A percentile compares a stretch with the other conserved stretches of the same genome.
These are phyloP conservation scores for Firmiana major DNA, from an alignment of 345 rosid species.

Conservation along the genomic window DNA sequence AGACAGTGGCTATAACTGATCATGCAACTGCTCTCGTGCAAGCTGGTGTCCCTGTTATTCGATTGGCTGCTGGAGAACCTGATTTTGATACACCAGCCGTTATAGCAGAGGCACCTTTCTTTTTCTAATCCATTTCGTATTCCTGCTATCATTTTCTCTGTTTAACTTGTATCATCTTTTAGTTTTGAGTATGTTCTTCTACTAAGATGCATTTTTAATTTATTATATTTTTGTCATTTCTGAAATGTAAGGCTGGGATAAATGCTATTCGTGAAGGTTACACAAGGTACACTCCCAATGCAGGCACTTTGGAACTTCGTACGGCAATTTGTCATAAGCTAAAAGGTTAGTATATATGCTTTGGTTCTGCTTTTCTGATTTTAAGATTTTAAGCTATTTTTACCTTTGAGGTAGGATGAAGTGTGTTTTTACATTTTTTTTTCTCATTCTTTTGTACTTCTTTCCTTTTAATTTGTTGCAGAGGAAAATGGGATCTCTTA, in stretches of 20 bases:
- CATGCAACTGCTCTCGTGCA: constrained; percentile 84
- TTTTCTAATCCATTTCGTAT: neutral
- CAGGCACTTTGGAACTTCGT: constrained; percentile 81
- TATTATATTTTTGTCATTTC: constrained; percentile 1
- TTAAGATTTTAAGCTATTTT: neutral
- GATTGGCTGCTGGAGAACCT: constrained; percentile 97
- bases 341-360: constrained; percentile 45
- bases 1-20: constrained; percentile 89
- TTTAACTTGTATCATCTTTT: neutral
- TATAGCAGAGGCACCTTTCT: constrained; percentile 60
- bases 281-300: constrained; percentile 86
- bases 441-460: neutral
- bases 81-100: constrained; percentile 85
- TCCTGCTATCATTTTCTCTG: neutral
- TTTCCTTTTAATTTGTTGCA: constrained; percentile 16
- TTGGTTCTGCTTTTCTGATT: neutral
- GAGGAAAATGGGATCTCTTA: constrained; percentile 89
- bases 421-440: neutral
- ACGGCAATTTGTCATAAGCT: constrained; percentile 82
- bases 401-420: neutral
- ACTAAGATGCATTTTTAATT: neutral
- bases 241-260: constrained; percentile 64
- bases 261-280: constrained; percentile 87
- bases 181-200: neutral
- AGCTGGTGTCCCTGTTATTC: constrained; percentile 83